Base-by-base conservation (phyloP, 2,329 filamentous ascomycete species). In the Colletotrichum musae region DNA sequence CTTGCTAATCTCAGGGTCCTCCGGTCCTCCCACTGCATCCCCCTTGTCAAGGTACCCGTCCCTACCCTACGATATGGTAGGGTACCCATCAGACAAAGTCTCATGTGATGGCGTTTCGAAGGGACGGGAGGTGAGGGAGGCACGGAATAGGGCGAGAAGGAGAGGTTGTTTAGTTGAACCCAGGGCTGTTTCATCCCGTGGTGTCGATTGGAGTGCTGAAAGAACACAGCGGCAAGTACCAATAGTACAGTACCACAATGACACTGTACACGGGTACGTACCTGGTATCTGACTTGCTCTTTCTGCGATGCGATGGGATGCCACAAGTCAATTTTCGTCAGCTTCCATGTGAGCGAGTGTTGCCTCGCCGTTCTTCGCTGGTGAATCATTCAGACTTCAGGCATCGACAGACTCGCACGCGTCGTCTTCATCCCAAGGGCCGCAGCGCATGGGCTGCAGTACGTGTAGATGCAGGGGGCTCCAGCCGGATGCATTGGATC, bases 1-100 rank as follows among this genome's bases (percentile, higher is more conserved):
- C 53, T 43, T 54, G 47, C 47, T 41, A 58, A 59, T 52, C 48
- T 59, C 54, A 66, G 66, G 66, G 56, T 69, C 66, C 51, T 66
- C 21, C 21, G 21, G 21, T 32, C 41, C 56, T 39, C 28, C 26
- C 63, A 48, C 21, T 61, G 7, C 21, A 36, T 10, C 47, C 51
- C 64, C 58, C 45, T 61, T 32, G 32, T 43, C 45, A n/a, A 63
- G 43, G n/a, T 62, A 53, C 50, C 41, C 58, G 58, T 63, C 51
- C 64, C 58, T 67, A 50, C 52, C 24, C 41, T 32, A 18, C 58
- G 47, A 7, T 36, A 10, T 36, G 10, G 32, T 36, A 10, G 32
- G 32, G 5, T 36, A 36, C 9, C 7, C 2, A 36, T 10, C 32
- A 36, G 21, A 52, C 45, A 64, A 69, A 59, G 45, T 45, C 21